Evolutionary conservation across 148 eudicot species (phyloP).

Genomic region (Dysphania ambrosioides): DNA sequence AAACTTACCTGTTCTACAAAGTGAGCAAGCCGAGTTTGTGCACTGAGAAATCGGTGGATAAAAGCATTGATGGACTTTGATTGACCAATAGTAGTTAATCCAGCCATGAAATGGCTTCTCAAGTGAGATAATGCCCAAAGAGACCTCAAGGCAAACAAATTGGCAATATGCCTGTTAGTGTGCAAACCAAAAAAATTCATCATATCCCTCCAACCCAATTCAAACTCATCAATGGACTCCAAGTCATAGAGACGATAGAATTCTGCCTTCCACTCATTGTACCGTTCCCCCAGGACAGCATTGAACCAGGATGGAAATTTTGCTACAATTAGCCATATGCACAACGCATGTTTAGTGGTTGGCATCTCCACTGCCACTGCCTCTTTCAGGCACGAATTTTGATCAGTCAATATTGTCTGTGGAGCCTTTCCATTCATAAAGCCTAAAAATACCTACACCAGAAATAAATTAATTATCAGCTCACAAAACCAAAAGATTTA

Average conservation of each 20-base stretch:
- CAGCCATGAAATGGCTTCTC: constrained; percentile 84
- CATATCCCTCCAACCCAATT: constrained; percentile 88
- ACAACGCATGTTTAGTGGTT: constrained; percentile 76
- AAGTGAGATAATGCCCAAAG: constrained; percentile 85
- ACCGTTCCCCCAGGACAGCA: constrained; percentile 84
- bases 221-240: constrained; percentile 79
- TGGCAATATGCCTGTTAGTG: constrained; percentile 71
- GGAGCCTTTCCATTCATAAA: constrained; percentile 89
- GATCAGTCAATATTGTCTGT: constrained; percentile 83
- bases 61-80: constrained; percentile 85
- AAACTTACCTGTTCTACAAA: constrained; percentile 88
- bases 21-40: constrained; percentile 81
- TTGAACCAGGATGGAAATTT: constrained; percentile 97
- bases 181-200: constrained; percentile 65
- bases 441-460: constrained; percentile 56
- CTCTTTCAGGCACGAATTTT: constrained; percentile 83
- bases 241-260: constrained; percentile 77
- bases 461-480: constrained; percentile 1
- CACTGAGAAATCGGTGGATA: constrained; percentile 83
- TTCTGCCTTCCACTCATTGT: constrained; percentile 92
- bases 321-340: constrained; percentile 83
- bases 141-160: constrained; percentile 56
- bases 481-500: not conserved
- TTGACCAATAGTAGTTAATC: constrained; percentile 61
- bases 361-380: constrained; percentile 91